Percentiles rank a stretch among this genome's conserved stretches.
Evolutionary conservation across 495 filamentous ascomycete genomes (phyloP).

Genomic region (Xylaria intraflava): DNA sequence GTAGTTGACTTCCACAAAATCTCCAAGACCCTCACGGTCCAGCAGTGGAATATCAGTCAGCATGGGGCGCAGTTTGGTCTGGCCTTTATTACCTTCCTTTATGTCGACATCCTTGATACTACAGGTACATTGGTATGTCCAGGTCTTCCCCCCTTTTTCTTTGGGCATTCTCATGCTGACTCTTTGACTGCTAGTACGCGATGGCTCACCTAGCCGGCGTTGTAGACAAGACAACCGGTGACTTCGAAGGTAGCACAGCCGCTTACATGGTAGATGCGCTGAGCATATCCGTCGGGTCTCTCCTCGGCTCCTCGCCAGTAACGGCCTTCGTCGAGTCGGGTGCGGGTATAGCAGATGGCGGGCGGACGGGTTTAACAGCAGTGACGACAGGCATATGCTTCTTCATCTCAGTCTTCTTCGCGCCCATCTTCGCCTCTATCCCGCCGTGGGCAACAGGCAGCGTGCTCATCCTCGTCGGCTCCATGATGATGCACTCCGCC

Average conservation of each 20-base stretch:
- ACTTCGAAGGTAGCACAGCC: constrained; percentile 71
- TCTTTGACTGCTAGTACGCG: constrained; percentile 44
- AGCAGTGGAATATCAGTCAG: constrained; percentile 59
- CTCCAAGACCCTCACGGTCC: constrained; percentile 53
- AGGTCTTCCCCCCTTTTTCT: not conserved
- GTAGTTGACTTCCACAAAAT: constrained; percentile 77
- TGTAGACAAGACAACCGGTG: constrained; percentile 64
- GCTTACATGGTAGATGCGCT: constrained; percentile 76
- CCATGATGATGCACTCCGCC: constrained; percentile 69
- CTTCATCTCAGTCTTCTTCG: constrained; percentile 82
- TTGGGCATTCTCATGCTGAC: constrained; percentile 15
- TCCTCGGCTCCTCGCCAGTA: constrained; percentile 67
- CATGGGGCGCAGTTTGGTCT: constrained; percentile 64
- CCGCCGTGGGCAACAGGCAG: constrained; percentile 79
- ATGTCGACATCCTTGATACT: constrained; percentile 75
- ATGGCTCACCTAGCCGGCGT: constrained; percentile 74
- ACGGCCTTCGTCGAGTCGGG: constrained; percentile 81
- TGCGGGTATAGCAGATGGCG: constrained; percentile 78
- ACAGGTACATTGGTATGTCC: constrained; percentile 55
- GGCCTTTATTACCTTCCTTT: constrained; percentile 76
- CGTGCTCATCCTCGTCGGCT: constrained; percentile 72
- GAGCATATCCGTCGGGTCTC: constrained; percentile 67
- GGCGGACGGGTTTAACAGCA: constrained; percentile 75
- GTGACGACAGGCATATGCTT: constrained; percentile 69
- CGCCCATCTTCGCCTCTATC: constrained; percentile 78